phyloP scores from a whole-genome alignment of 768 basidiomycete genomes.

The Trametes sanguinea region DNA sequence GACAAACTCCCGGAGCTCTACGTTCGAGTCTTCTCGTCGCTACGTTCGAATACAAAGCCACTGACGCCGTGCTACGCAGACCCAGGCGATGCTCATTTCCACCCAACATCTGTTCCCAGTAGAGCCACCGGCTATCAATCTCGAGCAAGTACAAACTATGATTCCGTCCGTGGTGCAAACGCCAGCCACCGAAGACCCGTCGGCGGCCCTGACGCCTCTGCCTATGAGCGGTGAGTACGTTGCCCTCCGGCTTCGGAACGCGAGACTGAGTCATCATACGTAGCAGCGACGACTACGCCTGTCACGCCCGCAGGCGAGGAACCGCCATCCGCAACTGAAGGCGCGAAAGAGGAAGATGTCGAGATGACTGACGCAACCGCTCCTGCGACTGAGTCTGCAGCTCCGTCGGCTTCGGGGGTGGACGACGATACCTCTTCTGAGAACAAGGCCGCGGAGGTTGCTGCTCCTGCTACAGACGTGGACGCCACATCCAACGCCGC shows the following conservation, averaged over 20 bases:
- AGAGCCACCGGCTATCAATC: background rate
- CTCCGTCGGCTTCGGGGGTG: background rate
- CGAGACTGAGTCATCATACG: no score
- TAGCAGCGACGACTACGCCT: constrained; percentile 11
- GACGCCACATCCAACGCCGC: constrained; percentile 30
- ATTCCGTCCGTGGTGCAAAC: constrained; percentile 27
- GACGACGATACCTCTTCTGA: constrained; percentile 8
- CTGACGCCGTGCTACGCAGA: constrained; percentile 45
- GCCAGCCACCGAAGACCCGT: constrained; percentile 22
- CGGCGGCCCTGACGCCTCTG: constrained; percentile 16
- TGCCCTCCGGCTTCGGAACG: background rate
- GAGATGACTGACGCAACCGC: constrained; percentile 21
- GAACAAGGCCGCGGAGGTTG: background rate
- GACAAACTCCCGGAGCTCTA: constrained; percentile 45
- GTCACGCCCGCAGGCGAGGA: constrained; percentile 18
- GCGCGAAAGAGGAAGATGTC: constrained; percentile 20
- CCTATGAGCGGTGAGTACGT: constrained; percentile 1
- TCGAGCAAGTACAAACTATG: constrained; percentile 11
- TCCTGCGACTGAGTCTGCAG: constrained; percentile 2
- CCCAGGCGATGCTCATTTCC: constrained; percentile 88
- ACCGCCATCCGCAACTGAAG: background rate
- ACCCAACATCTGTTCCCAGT: constrained; percentile 72
- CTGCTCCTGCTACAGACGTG: constrained; percentile 23
- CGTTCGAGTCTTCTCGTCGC: constrained; percentile 1
- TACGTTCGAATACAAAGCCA: background rate